These are phyloP conservation scores for Paxillus ammoniavirescens DNA, from an alignment of 768 basidiomycete genomes.

Conservation along the genomic window DNA sequence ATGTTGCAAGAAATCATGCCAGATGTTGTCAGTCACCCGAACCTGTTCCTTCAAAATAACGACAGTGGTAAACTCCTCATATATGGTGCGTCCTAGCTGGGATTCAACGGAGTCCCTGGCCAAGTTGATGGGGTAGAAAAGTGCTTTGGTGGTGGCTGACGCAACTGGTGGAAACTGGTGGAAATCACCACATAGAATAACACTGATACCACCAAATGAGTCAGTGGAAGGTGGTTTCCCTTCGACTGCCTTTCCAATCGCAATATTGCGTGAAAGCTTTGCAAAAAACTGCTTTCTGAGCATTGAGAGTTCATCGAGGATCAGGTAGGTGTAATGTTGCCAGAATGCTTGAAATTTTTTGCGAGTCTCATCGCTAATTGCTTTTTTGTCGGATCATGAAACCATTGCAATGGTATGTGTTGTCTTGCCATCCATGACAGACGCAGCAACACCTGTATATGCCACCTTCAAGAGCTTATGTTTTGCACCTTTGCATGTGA, in stretches of 20 bases:
- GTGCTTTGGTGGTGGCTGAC: slow-evolving; percentile 4
- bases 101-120: not conserved
- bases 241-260: not conserved
- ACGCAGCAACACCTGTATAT: too few species aligned
- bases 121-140: slow-evolving; percentile 9
- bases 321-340: too few species aligned
- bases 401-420: too few species aligned
- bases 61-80: slow-evolving; percentile 29
- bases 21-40: slow-evolving; percentile 28
- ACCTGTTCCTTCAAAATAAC: slow-evolving; percentile 35
- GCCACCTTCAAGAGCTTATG: too few species aligned
- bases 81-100: slow-evolving; percentile 20
- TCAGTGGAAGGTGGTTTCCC: slow-evolving; percentile 15
- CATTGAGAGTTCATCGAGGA: too few species aligned
- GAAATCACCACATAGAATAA: slow-evolving; percentile 42
- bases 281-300: too few species aligned
- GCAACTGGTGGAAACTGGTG: slow-evolving; percentile 31
- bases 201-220: slow-evolving; percentile 39
- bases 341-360: too few species aligned
- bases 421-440: too few species aligned
- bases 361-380: too few species aligned
- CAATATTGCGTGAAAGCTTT: not conserved
- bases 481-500: too few species aligned
- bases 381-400: too few species aligned
- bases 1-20: slow-evolving; percentile 30